Conservation (phyloP, 2,329 filamentous ascomycete species). For the Ceratocystis cacaofunesta region DNA sequence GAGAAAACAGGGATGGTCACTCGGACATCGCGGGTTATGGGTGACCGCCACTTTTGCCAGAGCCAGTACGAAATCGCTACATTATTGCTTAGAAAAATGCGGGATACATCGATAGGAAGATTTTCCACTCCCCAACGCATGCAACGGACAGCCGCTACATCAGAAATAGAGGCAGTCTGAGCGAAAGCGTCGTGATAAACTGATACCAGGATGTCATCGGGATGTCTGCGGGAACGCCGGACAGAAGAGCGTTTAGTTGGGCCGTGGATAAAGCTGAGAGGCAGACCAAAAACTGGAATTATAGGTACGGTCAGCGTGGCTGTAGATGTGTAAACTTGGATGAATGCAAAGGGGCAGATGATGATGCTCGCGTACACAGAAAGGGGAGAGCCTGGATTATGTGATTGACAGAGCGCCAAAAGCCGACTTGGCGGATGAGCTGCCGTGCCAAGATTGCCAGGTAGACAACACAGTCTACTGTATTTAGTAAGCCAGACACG, state of each 20-base stretch:
- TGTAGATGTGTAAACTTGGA: not conserved
- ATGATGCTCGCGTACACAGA: slow-evolving; percentile 36
- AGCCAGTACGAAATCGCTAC: slow-evolving; percentile 60
- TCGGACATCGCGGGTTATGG: slow-evolving; percentile 45
- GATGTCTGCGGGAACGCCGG: slow-evolving; percentile 10
- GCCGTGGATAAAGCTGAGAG: slow-evolving; percentile 10
- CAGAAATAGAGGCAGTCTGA: slow-evolving; percentile 55
- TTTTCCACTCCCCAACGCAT: slow-evolving; percentile 64
- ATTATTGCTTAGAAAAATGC: slow-evolving; percentile 62
- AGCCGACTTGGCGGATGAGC: slow-evolving; percentile 12
- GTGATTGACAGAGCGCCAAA: slow-evolving; percentile 2
- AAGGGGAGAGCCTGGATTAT: slow-evolving; percentile 45
- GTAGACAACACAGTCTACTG: slow-evolving; percentile 10
- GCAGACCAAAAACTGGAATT: slow-evolving; percentile 9
- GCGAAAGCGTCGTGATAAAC: slow-evolving; percentile 35
- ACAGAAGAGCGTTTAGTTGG: slow-evolving; percentile 8
- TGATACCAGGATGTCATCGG: slow-evolving; percentile 14
- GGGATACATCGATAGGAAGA: slow-evolving; percentile 51
- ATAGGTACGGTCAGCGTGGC: slow-evolving; percentile 10
- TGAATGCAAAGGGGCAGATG: not conserved
- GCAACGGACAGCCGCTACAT: slow-evolving; percentile 62
- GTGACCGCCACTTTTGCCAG: slow-evolving; percentile 48
- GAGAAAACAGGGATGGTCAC: slow-evolving; percentile 45
- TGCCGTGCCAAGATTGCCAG: slow-evolving; percentile 11
- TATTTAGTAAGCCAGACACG: not conserved